Evolutionary conservation across 1,284 basidiomycete genomes (phyloP), one percentile per base, ranked within the genome.

Genomic region (Cystobasidium slooffiae): DNA sequence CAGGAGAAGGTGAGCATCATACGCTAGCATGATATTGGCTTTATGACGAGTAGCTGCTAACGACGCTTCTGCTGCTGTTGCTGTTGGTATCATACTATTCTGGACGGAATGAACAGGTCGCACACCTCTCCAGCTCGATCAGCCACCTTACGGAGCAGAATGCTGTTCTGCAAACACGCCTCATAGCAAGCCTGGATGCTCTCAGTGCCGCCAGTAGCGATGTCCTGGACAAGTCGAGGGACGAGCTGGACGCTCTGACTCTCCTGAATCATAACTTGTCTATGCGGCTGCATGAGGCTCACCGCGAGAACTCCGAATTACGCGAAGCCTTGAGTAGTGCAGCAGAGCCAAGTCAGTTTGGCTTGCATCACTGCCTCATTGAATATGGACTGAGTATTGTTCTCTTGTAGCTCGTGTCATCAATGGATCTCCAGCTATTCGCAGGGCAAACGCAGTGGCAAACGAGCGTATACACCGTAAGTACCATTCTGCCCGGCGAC

Each of bases 221-320:
- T 43, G 53, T 53, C n/a, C 24, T 46, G 3, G 51, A 56, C n/a
- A 24, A 12, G 2, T 18, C 43, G 14, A 43, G 37, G 18, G 52
- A 55, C 16, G 70, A 65, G 31, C 55, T 58, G 24, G 63, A 44
- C 5, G 70, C 70, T 6, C 41, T 73, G 39, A n/a, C 39, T 3
- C 70, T 73, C 4, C 39, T 73, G n/a, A 73, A 73, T 31, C 37
- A 41, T 14, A 73, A 66, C 47, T 31, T 73, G 24, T 52, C 46
- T 0, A 10, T 49, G 20, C 47, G 70, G 14, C 70, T 73, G 16
- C 41, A 22, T 18, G 62, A 73, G 37, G 62, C 70, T 14, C 14
- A 44, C 31, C n/a, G 39, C 14, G 20, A 68, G 31, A 39, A 59
- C 6, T 22, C 10, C 24, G 49, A 59, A 44, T 20, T 68, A 41